A percentile compares a stretch with the other conserved stretches of the same genome.
Conservation (phyloP, 2,329 filamentous ascomycete species). For the Pyrenophora tritici-repentis region DNA sequence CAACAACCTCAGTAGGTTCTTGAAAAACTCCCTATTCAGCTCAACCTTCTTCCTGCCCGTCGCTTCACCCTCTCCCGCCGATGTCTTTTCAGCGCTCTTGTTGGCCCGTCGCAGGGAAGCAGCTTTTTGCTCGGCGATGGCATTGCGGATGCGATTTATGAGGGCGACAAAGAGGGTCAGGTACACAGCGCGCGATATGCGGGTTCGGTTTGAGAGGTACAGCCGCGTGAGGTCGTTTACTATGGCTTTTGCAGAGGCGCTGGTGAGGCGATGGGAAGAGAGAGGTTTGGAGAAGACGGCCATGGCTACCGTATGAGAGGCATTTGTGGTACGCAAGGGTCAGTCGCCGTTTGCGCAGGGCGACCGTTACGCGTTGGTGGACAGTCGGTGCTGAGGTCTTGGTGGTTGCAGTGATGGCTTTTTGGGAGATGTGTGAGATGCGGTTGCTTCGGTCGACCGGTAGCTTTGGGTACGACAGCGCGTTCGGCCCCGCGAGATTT, state of each 20-base stretch:
- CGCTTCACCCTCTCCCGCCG: slow-evolving; percentile 48
- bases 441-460: not conserved
- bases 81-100: slow-evolving; percentile 37
- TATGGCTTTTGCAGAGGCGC: slow-evolving; percentile 42
- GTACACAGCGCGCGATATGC: slow-evolving; percentile 51
- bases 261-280: slow-evolving; percentile 36
- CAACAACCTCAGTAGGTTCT: slow-evolving; percentile 75
- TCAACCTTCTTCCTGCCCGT: slow-evolving; percentile 77
- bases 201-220: slow-evolving; percentile 48
- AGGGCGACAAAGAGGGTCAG: slow-evolving; percentile 50
- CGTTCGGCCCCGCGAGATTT: slow-evolving; percentile 14
- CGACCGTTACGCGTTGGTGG: slow-evolving; percentile 6
- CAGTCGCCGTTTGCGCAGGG: slow-evolving; percentile 2
- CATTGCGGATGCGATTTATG: slow-evolving; percentile 82
- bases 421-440: not conserved
- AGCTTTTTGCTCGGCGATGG: slow-evolving; percentile 90
- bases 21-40: slow-evolving; percentile 85
- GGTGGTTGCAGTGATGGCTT: not conserved
- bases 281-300: slow-evolving; percentile 50
- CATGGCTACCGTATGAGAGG: slow-evolving; percentile 39
- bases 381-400: not conserved
- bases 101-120: slow-evolving; percentile 67
- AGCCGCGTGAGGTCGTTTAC: slow-evolving; percentile 45
- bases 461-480: not conserved
- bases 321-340: slow-evolving; percentile 16